Evolutionary conservation across 2,329 filamentous ascomycete species (phyloP).

Genomic region (Fonsecaea erecta): DNA sequence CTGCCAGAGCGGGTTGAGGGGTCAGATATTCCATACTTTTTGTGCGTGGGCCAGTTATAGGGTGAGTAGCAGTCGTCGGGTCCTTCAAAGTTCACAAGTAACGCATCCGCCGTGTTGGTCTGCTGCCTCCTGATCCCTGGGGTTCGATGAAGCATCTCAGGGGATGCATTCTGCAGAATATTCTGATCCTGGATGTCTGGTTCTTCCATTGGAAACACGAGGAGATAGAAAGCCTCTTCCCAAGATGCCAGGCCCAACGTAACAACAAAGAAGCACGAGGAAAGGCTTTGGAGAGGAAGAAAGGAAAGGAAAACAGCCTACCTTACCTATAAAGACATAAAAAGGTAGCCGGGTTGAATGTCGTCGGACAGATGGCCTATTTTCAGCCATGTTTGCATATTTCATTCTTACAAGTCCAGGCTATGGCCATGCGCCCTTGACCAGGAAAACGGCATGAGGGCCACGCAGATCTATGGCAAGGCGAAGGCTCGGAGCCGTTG

Average conservation of each 20-base stretch:
- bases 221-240: background rate
- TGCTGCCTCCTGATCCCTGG: background rate
- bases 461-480: background rate
- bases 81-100: background rate
- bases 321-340: background rate
- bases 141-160: background rate
- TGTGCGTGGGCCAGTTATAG: background rate
- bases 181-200: background rate
- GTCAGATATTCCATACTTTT: background rate
- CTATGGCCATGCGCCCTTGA: too few species aligned
- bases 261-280: background rate
- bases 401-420: background rate
- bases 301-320: background rate
- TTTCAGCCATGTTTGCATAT: background rate
- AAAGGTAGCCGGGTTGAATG: background rate
- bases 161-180: background rate
- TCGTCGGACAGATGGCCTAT: background rate
- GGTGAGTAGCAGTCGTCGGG: background rate
- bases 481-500: background rate
- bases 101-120: background rate
- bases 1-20: background rate
- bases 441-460: too few species aligned
- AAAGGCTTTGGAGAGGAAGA: background rate
- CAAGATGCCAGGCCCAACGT: background rate
- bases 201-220: background rate